phyloP scores from a whole-genome alignment of 176 grass and related monocot genomes.

The Juncus inflexus region DNA sequence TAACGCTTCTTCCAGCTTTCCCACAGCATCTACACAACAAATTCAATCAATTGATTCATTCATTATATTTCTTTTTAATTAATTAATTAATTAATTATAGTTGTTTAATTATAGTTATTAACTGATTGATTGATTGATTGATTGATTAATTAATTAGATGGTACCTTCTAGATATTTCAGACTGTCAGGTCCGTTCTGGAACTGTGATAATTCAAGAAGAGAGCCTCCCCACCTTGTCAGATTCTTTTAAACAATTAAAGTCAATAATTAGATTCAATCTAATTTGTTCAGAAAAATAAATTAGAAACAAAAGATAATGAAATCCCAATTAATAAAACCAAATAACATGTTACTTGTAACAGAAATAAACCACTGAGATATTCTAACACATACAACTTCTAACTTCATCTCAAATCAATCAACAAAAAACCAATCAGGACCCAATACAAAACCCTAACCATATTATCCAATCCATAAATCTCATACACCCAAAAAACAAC shows the following conservation, averaged over 20 bases:
- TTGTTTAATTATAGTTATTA: no score
- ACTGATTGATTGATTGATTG: not conserved
- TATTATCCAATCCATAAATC: not conserved
- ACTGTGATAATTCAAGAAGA: conserved; percentile 39
- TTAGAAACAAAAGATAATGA: no score
- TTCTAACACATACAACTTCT: not conserved
- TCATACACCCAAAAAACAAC: not conserved
- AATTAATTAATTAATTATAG: no score
- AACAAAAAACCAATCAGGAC: not conserved
- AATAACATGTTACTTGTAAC: no score
- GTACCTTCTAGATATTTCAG: conserved; percentile 37
- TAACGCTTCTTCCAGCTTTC: conserved; percentile 43
- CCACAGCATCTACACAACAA: conserved; percentile 30
- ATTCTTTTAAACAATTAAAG: conserved; percentile 29
- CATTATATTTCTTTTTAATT: no score
- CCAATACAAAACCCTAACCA: not conserved
- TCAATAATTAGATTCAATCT: not conserved
- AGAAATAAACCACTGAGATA: not conserved
- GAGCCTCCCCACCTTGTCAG: conserved; percentile 46
- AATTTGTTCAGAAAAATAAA: not conserved
- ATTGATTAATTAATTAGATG: not conserved
- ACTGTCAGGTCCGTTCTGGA: conserved; percentile 29
- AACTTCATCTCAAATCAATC: not conserved
- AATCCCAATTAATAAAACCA: not conserved
- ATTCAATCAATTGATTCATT: no score